Base-by-base conservation (phyloP, 2,329 filamentous ascomycete genomes). In the Fusarium domesticum region DNA sequence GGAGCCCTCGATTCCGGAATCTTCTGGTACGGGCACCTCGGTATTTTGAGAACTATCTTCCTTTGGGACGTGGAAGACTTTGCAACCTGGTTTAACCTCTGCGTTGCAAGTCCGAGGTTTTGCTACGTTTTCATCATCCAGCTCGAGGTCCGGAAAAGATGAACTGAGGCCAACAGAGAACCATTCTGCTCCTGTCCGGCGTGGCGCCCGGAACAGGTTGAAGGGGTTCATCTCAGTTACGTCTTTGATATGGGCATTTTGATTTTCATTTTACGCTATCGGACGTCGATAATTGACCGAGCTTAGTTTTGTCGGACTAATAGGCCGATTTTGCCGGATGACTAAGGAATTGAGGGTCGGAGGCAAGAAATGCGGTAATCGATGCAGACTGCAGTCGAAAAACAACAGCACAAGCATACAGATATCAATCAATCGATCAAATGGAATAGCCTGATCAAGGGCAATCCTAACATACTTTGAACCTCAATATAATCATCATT, bases 161-260 rank as follows among this genome's bases (percentile, higher is more conserved):
- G 80, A 81, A 2, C 67, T 61, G 6, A 69, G 68, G n/a, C 80
- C 80, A 32, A 74, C 75, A n/a, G 59, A 70, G 25, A 77, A 72
- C 81, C 81, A 84, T 28, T 43, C 46, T 3, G 53, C 48, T 3
- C 50, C 54, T 6, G 45, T 28, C 3, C 53, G 35, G 6, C 37
- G 50, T 0, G 50, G 45, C 0, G 53, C 31, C 3, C 35, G 42
- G 20, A 64, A 58, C 12, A 47, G 50, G 20, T 58, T 60, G 23
- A 28, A 28, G 23, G 23, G 23, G 23, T 28, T 28, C 23, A 28
- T 28, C 23, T 28, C 23, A 28, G n/a, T 28, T 28, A 12, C 10
- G 23, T 5, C 23, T 28, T 28, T 8, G 14, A 28, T 28, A n/a
- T n/a, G n/a, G n/a, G n/a, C n/a, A n/a, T 28, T 10, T 28, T 5